Evolutionary conservation across 129 eudicot genomes (phyloP), one percentile per base, ranked within the genome.

Genomic region (Artemisia annua): DNA sequence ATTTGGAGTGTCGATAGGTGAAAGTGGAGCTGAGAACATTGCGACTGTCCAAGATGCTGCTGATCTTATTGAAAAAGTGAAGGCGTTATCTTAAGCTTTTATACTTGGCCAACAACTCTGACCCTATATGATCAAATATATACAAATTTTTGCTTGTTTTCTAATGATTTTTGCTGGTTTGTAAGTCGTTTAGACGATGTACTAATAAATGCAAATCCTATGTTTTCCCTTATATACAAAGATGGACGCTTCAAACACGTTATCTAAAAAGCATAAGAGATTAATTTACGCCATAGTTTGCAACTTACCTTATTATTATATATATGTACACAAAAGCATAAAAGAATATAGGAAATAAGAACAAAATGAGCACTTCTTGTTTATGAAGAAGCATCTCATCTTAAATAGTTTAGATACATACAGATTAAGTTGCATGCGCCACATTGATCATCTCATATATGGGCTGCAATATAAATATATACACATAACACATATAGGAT

Each of bases 11-110:
- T 87, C 92, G 3, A 79, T 87, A 15, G 87, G 87, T 59, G 92
- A 87, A 67, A 77, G 80, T 11, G 89, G 89, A 30, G 89, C 87
- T 19, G 89, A 87, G 60, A 87, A 77, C 82, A 87, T 87, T 50
- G 68, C 92, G 14, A 84, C 89, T 14, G 92, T 87, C 74, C 92
- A 87, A 74, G 92, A 87, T 56, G 89, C 92, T 16, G 92, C 89
- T 57, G 89, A 87, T 63, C 74, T 87, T 19, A 84, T 87, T 48
- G 83, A 87, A 80, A 87, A 82, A 73, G 89, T 87, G 24, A 87
- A 84, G 85, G 73, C 84, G 18, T 66, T 74, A 3, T 69, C 87
- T 76, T 74, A 70, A 62, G 46, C 17, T 61, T 12, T 71, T 56
- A 71, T 7, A 44, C 58, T 11, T 68, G 1, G 3, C 19, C 72